phyloP scores from a whole-genome alignment of 495 filamentous ascomycete species.

The Talaromyces liani region DNA sequence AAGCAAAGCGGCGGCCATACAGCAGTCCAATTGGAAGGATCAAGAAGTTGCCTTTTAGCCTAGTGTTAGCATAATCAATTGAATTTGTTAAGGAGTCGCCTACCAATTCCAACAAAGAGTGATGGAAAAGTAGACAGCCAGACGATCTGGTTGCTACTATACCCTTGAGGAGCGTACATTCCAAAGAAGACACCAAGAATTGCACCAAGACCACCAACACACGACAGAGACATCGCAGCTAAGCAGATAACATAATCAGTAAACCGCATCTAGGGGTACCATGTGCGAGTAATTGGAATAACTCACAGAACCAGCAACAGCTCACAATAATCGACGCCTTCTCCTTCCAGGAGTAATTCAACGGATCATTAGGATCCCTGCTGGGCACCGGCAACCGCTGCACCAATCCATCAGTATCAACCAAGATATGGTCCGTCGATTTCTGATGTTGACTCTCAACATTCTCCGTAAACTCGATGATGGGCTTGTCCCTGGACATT shows the following conservation, averaged over 20 bases:
- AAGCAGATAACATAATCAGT: background rate
- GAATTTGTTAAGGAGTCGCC: background rate
- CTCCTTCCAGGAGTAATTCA: slow-evolving; percentile 26
- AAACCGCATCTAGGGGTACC: background rate
- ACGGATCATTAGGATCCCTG: slow-evolving; percentile 28
- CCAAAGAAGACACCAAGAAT: slow-evolving; percentile 23
- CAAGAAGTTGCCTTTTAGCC: slow-evolving; percentile 22
- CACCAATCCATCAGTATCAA: slow-evolving; percentile 18
- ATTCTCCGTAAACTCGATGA: slow-evolving; percentile 19
- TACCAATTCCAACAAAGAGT: slow-evolving; percentile 26
- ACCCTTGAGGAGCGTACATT: slow-evolving; percentile 21
- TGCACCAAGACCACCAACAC: slow-evolving; percentile 24
- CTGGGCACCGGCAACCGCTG: slow-evolving; percentile 25
- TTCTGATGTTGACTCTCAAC: slow-evolving; percentile 4
- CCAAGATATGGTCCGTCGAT: slow-evolving; percentile 12
- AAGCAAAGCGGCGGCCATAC: slow-evolving; percentile 20
- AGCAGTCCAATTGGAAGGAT: slow-evolving; percentile 25
- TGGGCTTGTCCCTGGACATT: slow-evolving; percentile 12
- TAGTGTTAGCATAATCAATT: background rate
- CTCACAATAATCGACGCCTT: slow-evolving; percentile 24
- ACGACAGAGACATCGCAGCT: slow-evolving; percentile 28
- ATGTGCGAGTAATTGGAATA: too few relatives aligned
- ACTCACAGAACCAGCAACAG: slow-evolving; percentile 32
- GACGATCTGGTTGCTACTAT: slow-evolving; percentile 20
- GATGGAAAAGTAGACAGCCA: slow-evolving; percentile 27